These are phyloP conservation scores for Cutaneotrichosporon mucoides DNA, from an alignment of 1,284 basidiomycete species.

Conservation along the genomic window DNA sequence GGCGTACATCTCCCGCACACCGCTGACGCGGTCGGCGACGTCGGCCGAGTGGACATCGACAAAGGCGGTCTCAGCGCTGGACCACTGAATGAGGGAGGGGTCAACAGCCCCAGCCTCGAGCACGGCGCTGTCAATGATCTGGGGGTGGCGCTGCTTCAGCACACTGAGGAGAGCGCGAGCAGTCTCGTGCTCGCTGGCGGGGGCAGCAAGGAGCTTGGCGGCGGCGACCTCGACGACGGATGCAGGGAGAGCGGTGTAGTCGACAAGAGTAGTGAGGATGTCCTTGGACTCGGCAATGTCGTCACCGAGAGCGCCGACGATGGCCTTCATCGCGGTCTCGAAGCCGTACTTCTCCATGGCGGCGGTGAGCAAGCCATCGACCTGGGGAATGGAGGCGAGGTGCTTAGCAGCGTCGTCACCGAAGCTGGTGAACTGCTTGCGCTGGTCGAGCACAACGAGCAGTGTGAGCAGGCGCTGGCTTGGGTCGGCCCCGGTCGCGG, in stretches of 20 bases:
- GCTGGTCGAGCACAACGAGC: conserved; percentile 43
- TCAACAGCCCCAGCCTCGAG: conserved; percentile 17
- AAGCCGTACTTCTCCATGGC: conserved; percentile 44
- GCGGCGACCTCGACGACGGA: conserved; percentile 29
- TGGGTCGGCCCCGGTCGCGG: conserved; percentile 38
- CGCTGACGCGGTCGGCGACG: conserved; percentile 42
- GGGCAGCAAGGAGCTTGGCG: conserved; percentile 23
- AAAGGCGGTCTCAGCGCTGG: conserved; percentile 29
- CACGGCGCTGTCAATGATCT: conserved; percentile 33
- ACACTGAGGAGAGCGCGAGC: conserved; percentile 30
- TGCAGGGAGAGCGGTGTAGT: conserved; percentile 27
- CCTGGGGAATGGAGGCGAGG: conserved; percentile 29
- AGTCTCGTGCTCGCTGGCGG: conserved; percentile 19
- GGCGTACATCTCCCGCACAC: conserved; percentile 43
- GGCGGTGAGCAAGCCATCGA: conserved; percentile 36
- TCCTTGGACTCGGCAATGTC: conserved; percentile 13
- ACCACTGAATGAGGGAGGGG: conserved; percentile 19
- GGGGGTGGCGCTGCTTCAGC: conserved; percentile 42
- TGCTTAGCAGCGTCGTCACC: conserved; percentile 25
- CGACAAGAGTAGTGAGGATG: conserved; percentile 27
- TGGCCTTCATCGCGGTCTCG: conserved; percentile 26
- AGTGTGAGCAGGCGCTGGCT: conserved; percentile 44
- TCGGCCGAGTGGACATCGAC: conserved; percentile 49
- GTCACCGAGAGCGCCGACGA: conserved; percentile 27
- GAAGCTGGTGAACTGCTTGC: conserved; percentile 33